These are phyloP conservation scores for Basidiobolus meristosporus DNA, from an alignment of 371 early-diverging fungal species.

Conservation along the genomic window DNA sequence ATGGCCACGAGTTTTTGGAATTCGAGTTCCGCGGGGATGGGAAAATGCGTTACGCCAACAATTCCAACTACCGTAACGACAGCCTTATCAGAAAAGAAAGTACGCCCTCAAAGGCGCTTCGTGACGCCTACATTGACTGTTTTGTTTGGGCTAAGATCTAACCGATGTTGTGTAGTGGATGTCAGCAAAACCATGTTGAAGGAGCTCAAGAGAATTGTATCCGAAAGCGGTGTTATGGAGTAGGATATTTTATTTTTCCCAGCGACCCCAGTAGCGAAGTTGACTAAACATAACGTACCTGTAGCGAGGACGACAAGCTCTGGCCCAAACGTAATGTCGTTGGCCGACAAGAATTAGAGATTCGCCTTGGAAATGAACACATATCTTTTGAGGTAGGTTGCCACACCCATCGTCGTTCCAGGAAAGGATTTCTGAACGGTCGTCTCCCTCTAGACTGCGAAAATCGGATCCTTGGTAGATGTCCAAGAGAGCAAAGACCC, in stretches of 20 bases:
- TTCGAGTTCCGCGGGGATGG: slow-evolving; percentile 88
- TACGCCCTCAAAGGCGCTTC: slow-evolving; percentile 6
- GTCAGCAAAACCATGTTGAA: slow-evolving; percentile 59
- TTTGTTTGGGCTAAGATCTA: not conserved
- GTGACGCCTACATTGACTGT: no score
- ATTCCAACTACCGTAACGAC: slow-evolving; percentile 95
- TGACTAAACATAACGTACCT: not conserved
- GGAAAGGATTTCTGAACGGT: no score
- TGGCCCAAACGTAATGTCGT: slow-evolving; percentile 87
- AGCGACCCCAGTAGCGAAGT: not conserved
- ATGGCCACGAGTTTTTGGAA: slow-evolving; percentile 94
- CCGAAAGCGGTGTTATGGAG: slow-evolving; percentile 80
- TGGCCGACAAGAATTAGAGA: slow-evolving; percentile 89
- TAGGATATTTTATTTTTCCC: slow-evolving; percentile 9
- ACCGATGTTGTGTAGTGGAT: slow-evolving; percentile 24
- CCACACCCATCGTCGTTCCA: no score
- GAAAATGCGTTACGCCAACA: slow-evolving; percentile 86
- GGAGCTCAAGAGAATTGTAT: slow-evolving; percentile 76
- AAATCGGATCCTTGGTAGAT: slow-evolving; percentile 81
- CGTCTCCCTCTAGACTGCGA: slow-evolving; percentile 54
- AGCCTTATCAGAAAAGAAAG: slow-evolving; percentile 87
- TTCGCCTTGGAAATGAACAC: slow-evolving; percentile 73
- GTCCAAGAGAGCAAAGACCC: slow-evolving; percentile 81
- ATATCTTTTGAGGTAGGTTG: slow-evolving; percentile 74
- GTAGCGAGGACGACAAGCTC: slow-evolving; percentile 71